Conservation (phyloP, 192 early-diverging fungal genomes). For the Coemansia sp. region DNA sequence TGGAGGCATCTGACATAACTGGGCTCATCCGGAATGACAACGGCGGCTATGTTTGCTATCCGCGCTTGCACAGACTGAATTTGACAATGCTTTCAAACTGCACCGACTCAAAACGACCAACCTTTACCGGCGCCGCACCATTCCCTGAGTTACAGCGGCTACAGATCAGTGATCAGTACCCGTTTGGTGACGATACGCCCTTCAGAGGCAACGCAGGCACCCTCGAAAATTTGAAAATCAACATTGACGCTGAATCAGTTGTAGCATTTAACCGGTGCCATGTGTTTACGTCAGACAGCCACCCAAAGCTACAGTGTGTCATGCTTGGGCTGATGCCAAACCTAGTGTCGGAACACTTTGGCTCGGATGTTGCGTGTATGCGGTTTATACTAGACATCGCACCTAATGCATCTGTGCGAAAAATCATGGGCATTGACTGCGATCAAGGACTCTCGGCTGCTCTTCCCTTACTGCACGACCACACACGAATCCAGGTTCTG, state of each 20-base stretch:
- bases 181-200: slow-evolving; percentile 9
- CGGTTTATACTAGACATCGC: neutral
- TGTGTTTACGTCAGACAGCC: neutral
- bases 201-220: neutral
- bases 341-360: neutral
- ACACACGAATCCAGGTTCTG: neutral
- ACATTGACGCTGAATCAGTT: neutral
- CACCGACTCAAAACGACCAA: neutral
- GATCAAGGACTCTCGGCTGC: neutral
- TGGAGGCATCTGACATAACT: neutral
- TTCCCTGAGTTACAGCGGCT: neutral
- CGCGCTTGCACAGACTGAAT: neutral
- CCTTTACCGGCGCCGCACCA: neutral
- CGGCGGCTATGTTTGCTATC: neutral
- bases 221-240: neutral
- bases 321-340: neutral
- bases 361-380: neutral
- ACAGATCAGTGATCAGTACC: neutral
- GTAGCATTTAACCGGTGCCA: neutral
- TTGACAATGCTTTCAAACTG: neutral
- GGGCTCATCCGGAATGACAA: neutral
- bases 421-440: neutral
- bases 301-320: neutral
- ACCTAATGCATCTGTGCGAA: neutral
- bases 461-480: neutral